These are phyloP conservation scores for Zostera marina DNA, from an alignment of 116 monocot genomes.

Conservation along the genomic window DNA sequence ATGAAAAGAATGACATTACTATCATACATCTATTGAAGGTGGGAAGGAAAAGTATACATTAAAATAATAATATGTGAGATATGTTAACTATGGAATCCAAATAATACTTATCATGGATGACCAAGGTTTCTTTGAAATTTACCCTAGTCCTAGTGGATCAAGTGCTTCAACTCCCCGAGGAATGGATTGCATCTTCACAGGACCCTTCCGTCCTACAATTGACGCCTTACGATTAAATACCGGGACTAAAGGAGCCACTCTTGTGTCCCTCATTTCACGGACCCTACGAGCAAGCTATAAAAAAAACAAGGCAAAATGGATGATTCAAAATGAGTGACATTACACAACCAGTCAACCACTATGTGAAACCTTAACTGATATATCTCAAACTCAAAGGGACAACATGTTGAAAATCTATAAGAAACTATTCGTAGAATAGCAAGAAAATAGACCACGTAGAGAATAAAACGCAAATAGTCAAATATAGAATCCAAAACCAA, in stretches of 20 bases:
- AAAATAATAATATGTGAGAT: no score
- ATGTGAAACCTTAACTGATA: no score
- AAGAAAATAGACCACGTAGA: no score
- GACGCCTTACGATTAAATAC: conserved; percentile 34
- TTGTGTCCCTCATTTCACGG: conserved; percentile 89
- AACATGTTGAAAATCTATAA: no score
- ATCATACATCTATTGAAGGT: neutral
- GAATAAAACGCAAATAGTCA: no score
- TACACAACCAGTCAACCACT: no score
- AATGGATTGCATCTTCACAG: conserved; percentile 55
- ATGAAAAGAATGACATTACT: no score
- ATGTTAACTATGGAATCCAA: no score
- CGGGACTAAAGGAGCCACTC: conserved; percentile 42
- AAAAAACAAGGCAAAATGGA: conserved; percentile 4
- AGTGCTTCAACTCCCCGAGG: conserved; percentile 92
- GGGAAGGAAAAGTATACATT: neutral
- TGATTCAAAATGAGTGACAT: neutral
- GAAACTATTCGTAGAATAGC: no score
- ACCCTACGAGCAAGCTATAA: conserved; percentile 88
- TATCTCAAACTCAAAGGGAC: no score
- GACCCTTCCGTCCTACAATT: conserved; percentile 46
- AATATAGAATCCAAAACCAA: no score
- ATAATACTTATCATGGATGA: no score
- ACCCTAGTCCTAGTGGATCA: conserved; percentile 94
- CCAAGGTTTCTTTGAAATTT: conserved; percentile 9